Evolutionary conservation across 1,284 basidiomycete genomes (phyloP).

Genomic region (Thelephora terrestris): DNA sequence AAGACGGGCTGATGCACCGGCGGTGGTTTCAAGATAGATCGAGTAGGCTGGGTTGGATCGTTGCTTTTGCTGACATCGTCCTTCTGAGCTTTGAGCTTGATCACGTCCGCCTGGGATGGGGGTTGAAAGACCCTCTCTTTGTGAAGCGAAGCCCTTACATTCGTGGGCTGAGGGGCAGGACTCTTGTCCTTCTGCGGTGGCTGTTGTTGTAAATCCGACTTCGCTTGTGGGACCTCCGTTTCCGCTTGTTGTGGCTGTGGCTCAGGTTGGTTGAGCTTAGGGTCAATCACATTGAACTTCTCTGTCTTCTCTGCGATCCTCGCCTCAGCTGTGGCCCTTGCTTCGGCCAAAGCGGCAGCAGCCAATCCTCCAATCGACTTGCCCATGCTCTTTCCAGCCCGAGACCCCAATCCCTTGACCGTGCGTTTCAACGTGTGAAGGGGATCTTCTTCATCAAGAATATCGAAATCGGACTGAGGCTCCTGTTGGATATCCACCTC

Average conservation of each 20-base stretch:
- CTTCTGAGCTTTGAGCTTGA: background rate
- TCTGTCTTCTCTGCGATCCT: slow-evolving; percentile 53
- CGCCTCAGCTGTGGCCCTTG: slow-evolving; percentile 60
- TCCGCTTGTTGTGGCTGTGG: slow-evolving; percentile 1
- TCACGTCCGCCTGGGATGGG: background rate
- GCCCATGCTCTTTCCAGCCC: slow-evolving; percentile 45
- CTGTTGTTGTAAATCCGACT: background rate
- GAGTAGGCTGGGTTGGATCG: background rate
- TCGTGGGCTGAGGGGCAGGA: slow-evolving; percentile 7
- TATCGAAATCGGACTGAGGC: slow-evolving; percentile 8
- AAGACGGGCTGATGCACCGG: background rate
- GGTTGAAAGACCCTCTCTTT: slow-evolving; percentile 5
- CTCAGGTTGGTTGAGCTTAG: slow-evolving; percentile 16
- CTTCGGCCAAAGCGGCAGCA: slow-evolving; percentile 56
- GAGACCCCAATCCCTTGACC: slow-evolving; percentile 55
- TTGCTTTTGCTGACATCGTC: background rate
- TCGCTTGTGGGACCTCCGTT: background rate
- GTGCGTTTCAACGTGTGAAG: slow-evolving; percentile 58
- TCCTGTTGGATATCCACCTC: background rate
- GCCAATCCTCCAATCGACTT: slow-evolving; percentile 55
- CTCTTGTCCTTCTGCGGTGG: slow-evolving; percentile 11
- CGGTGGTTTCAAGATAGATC: background rate
- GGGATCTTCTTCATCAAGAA: slow-evolving; percentile 27
- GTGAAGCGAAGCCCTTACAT: slow-evolving; percentile 15
- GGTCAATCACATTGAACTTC: slow-evolving; percentile 28